Evolutionary conservation across 805 yeast species (phyloP), one percentile per base, ranked within the genome.

Genomic region (Priceomyces medius): DNA sequence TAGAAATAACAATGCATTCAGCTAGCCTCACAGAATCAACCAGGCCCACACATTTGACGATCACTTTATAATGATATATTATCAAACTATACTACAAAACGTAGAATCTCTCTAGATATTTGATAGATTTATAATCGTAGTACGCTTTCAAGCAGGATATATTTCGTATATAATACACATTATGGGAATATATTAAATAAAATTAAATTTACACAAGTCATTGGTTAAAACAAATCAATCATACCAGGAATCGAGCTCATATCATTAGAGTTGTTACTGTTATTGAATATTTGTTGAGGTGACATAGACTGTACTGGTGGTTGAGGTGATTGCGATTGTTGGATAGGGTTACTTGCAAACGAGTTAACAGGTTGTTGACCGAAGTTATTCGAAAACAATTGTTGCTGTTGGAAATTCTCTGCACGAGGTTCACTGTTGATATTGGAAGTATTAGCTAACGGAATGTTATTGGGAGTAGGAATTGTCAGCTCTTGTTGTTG

Each of bases 241-340:
- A 54, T 49, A 9, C 49, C 50, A 5, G 39, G 12, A 12, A 47
- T 46, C 14, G 47, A 36, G 17, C 27, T 39, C 20, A 41, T 18
- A 38, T 37, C 41, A 35, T 37, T 41, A 29, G 34, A 37, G 27
- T 31, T 26, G 17, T 33, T 33, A 13, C 35, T 37, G 17, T 28
- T 46, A 28, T 49, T 47, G 43, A 64, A 55, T 9, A 68, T 55
- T 40, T 67, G 72, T 44, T 66, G 74, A 3, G 73, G 73, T 1
- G 73, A 66, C 16, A 68, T 59, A 6, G 59, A 42, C 37, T 48
- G 54, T 35, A 24, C 23, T 20, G 29, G 43, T 21, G 36, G 45
- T 16, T 42, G 53, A 26, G 17, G 45, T 16, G 31, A 43, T 20
- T 47, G 50, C 4, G 43, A 43, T 31, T 40, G 49, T 16, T 43